Conservation (phyloP, 805 yeast genomes). For the Debaryomyces castellii region DNA sequence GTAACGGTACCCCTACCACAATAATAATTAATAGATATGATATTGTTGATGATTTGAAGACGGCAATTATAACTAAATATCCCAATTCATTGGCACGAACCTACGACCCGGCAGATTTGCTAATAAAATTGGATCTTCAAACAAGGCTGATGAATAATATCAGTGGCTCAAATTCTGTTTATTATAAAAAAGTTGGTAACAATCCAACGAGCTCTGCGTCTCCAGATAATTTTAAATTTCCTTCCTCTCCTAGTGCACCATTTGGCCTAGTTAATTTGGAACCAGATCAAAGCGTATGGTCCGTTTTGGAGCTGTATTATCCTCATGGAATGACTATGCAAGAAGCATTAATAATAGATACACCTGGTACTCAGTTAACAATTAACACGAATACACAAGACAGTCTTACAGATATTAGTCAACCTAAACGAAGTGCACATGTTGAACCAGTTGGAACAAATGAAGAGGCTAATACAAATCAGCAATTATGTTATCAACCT, state of each 20-base stretch:
- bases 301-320: slow-evolving; percentile 54
- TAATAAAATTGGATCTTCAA: slow-evolving; percentile 33
- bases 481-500: slow-evolving; percentile 27
- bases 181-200: slow-evolving; percentile 10
- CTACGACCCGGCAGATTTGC: slow-evolving; percentile 69
- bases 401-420: background rate
- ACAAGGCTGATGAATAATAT: slow-evolving; percentile 6
- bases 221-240: slow-evolving; percentile 12
- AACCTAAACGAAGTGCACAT: background rate
- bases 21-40: slow-evolving; percentile 59
- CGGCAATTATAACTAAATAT: slow-evolving; percentile 58
- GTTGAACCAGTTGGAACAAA: background rate
- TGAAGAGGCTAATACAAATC: background rate
- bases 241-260: slow-evolving; percentile 7
- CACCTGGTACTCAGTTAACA: slow-evolving; percentile 20
- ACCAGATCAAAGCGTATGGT: slow-evolving; percentile 64
- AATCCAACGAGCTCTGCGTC: slow-evolving; percentile 11
- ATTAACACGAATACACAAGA: background rate
- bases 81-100: slow-evolving; percentile 63
- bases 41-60: slow-evolving; percentile 80
- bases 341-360: slow-evolving; percentile 64
- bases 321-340: slow-evolving; percentile 68
- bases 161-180: slow-evolving; percentile 6
- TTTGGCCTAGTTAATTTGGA: slow-evolving; percentile 28
- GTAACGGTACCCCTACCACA: slow-evolving; percentile 65